Percentiles rank a stretch among this genome's conserved stretches.
Conservation (phyloP, 179 eudicot species). For the Carnegiea gigantea region DNA sequence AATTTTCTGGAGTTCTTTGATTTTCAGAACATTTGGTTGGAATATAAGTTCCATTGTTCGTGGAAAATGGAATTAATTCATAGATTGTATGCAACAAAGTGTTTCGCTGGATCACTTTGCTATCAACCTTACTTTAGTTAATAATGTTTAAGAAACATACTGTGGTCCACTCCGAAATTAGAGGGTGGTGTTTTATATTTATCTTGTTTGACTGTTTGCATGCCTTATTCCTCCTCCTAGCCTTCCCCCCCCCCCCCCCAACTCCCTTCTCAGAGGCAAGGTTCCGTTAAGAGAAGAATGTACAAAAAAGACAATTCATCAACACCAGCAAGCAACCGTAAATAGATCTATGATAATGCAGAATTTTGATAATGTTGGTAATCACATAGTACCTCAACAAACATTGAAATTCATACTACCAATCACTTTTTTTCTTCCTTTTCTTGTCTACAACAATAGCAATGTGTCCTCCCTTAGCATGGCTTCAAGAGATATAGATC, state of each 20-base stretch:
- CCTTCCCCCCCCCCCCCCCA: neutral
- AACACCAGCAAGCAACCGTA: neutral
- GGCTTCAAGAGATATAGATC: too few species aligned
- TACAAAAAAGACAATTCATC: neutral
- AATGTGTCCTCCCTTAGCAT: too few species aligned
- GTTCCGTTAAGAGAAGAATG: neutral
- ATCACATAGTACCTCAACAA: neutral
- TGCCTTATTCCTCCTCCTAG: neutral
- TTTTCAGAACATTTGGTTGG: neutral
- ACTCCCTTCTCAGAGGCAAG: neutral
- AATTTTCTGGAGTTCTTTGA: neutral
- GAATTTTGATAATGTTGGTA: neutral
- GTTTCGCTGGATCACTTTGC: neutral
- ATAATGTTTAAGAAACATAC: neutral
- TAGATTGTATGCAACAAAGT: too few species aligned
- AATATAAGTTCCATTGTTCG: neutral
- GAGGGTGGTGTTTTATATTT: neutral
- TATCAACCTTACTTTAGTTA: neutral
- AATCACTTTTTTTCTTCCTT: too few species aligned
- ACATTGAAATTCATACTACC: too few species aligned
- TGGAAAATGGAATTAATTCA: too few species aligned
- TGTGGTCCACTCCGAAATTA: neutral
- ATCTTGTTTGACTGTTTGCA: neutral
- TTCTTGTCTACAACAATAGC: too few species aligned
- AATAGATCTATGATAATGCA: neutral